phyloP scores from a whole-genome alignment of 2,329 filamentous ascomycete genomes.

The Phaeoacremonium minimum region DNA sequence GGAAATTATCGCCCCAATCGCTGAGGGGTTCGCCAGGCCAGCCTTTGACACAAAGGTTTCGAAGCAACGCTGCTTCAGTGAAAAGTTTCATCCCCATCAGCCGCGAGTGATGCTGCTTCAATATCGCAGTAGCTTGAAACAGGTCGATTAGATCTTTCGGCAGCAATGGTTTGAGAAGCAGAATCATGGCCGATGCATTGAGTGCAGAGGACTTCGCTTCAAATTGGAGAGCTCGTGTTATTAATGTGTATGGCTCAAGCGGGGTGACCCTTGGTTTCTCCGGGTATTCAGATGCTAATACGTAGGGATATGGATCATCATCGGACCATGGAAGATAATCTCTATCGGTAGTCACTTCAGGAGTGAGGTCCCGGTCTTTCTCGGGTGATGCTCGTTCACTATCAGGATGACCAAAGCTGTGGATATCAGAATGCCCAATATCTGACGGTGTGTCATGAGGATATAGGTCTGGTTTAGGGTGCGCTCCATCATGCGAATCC shows the following conservation, averaged over 20 bases:
- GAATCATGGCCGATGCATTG: conserved; percentile 56
- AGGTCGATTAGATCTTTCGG: conserved; percentile 50
- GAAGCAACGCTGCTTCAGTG: conserved; percentile 54
- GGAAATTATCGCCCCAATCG: conserved; percentile 51
- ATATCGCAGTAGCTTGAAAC: conserved; percentile 49
- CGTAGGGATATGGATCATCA: conserved; percentile 52
- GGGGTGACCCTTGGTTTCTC: conserved; percentile 23
- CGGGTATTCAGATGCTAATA: conserved; percentile 16
- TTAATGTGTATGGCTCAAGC: conserved; percentile 50
- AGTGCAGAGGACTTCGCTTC: conserved; percentile 52
- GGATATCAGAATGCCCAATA: too few relatives aligned
- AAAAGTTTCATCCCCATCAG: conserved; percentile 57
- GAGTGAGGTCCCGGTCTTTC: too few relatives aligned
- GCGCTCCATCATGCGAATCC: conserved; percentile 5
- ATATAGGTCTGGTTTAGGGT: conserved; percentile 7
- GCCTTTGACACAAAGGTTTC: conserved; percentile 55
- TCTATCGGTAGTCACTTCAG: conserved; percentile 29
- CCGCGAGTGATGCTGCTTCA: conserved; percentile 56
- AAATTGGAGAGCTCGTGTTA: conserved; percentile 50
- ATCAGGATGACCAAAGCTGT: too few relatives aligned
- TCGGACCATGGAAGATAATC: conserved; percentile 57
- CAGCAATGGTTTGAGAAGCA: conserved; percentile 55
- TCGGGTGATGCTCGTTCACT: too few relatives aligned
- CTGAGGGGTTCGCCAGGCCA: conserved; percentile 46
- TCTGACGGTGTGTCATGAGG: conserved; percentile 4